Evolutionary conservation across 2,329 filamentous ascomycete species (phyloP), one percentile per base, ranked within the genome.

Genomic region (Calycina herbarum): DNA sequence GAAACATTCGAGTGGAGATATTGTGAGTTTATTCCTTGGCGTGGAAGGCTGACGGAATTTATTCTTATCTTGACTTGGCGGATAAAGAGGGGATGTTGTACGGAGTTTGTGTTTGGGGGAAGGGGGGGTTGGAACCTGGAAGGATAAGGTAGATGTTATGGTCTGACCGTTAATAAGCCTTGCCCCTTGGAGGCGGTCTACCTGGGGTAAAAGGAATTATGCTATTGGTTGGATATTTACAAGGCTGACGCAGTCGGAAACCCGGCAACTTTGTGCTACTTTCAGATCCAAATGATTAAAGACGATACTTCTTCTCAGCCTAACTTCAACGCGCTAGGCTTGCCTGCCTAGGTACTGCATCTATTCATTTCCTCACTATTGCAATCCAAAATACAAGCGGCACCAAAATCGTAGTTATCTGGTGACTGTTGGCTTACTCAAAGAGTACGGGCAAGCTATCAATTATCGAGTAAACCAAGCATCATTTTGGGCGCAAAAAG

Each of bases 171-270:
- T 54, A 54, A 54, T 54, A 54, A 54, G 61, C 33, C 33, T 62
- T 57, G 61, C 31, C 31, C 20, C 11, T 45, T n/a, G 31, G 33
- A 31, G 42, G 42, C 13, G 29, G 31, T 42, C 13, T 24, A 2
- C 13, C 4, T 40, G 38, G 27, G 40, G 40, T 54, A 56, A 31
- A 27, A 1, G 58, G 27, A 15, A 15, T n/a, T 40, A 29, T 15
- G 15, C 59, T 17, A 64, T 66, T 66, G 61, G 64, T 20, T 48
- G 61, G 51, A 15, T 61, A 45, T 58, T 60, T 60, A 29, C 59
- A 61, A 66, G 64, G 64, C 64, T 66, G 64, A 61, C 38, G 31
- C 59, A 31, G n/a, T 35, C 42, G 59, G 59, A 29, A 20, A 27
- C 15, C 56, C 29, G 40, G 59, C n/a, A 51, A 29, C 13, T 33